Conservation (phyloP, 371 early-diverging fungal species). For the Mucor irregularis region DNA sequence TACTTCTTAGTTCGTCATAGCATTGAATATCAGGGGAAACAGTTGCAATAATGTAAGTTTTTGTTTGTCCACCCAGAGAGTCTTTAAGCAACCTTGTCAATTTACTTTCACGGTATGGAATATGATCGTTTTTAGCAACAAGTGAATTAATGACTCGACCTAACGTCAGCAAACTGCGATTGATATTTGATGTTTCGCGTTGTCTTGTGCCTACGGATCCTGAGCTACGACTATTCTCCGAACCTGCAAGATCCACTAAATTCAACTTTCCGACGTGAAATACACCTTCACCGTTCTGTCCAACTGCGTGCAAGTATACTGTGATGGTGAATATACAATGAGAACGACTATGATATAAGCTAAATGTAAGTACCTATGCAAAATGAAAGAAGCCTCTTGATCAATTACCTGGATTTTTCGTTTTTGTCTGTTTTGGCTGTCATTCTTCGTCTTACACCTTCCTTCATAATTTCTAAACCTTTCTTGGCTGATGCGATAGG, state of each 20-base stretch:
- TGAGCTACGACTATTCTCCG: conserved; percentile 91
- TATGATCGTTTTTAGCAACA: conserved; percentile 76
- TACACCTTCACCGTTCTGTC: conserved; percentile 79
- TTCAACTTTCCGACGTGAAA: conserved; percentile 90
- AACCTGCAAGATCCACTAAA: conserved; percentile 98
- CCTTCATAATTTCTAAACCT: conserved; percentile 74
- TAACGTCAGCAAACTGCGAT: conserved; percentile 87
- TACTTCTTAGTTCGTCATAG: conserved; percentile 89
- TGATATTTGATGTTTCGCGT: conserved; percentile 91
- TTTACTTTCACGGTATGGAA: conserved; percentile 95
- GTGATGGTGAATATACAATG: conserved; percentile 94
- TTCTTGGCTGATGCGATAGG: conserved; percentile 71
- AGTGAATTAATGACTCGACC: conserved; percentile 94
- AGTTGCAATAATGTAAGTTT: conserved; percentile 96
- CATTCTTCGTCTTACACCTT: conserved; percentile 76
- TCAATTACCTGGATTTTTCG: conserved; percentile 73
- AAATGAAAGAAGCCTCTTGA: neutral
- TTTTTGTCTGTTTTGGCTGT: conserved; percentile 92
- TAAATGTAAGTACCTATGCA: neutral
- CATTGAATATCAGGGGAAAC: conserved; percentile 79
- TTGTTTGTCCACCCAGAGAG: conserved; percentile 92
- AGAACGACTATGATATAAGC: conserved; percentile 67
- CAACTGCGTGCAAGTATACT: conserved; percentile 78
- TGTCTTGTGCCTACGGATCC: conserved; percentile 88
- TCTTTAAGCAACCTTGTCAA: conserved; percentile 95